A percentile compares a stretch with the other conserved stretches of the same genome.
Evolutionary conservation across 371 early-diverging fungal species (phyloP).

Genomic region (Sporodiniella umbellata): DNA sequence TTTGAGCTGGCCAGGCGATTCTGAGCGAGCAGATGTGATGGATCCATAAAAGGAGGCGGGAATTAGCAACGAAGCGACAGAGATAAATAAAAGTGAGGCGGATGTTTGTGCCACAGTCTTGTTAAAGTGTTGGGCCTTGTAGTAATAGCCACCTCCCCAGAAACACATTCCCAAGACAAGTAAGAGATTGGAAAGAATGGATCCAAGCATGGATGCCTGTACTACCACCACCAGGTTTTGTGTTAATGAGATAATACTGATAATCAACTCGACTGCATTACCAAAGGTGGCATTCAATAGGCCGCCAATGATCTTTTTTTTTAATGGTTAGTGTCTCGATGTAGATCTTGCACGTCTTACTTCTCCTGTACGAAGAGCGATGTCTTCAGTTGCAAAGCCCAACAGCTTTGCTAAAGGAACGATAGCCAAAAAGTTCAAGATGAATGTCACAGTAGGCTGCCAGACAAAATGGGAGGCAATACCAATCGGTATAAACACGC

Average conservation of each 20-base stretch:
- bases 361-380: constrained; percentile 64
- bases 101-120: constrained; percentile 76
- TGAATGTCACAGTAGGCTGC: constrained; percentile 63
- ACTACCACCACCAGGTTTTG: constrained; percentile 76
- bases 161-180: constrained; percentile 79
- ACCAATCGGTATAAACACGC: constrained; percentile 79
- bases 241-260: constrained; percentile 75
- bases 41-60: constrained; percentile 76
- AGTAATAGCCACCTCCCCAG: constrained; percentile 70
- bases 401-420: constrained; percentile 77
- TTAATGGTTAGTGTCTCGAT: too few relatives aligned
- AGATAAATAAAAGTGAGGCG: constrained; percentile 71
- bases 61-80: constrained; percentile 71
- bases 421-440: constrained; percentile 87
- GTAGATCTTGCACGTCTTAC: too few relatives aligned
- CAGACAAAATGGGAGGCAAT: constrained; percentile 63
- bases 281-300: constrained; percentile 86
- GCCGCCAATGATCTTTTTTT: constrained; percentile 89
- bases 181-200: constrained; percentile 83
- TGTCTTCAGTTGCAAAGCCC: constrained; percentile 60
- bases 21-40: constrained; percentile 8
- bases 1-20: background rate
- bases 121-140: constrained; percentile 72
- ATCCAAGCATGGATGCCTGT: constrained; percentile 85
- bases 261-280: constrained; percentile 82